Base-by-base conservation (phyloP, 148 eudicot species). In the Linanthus parryae region DNA sequence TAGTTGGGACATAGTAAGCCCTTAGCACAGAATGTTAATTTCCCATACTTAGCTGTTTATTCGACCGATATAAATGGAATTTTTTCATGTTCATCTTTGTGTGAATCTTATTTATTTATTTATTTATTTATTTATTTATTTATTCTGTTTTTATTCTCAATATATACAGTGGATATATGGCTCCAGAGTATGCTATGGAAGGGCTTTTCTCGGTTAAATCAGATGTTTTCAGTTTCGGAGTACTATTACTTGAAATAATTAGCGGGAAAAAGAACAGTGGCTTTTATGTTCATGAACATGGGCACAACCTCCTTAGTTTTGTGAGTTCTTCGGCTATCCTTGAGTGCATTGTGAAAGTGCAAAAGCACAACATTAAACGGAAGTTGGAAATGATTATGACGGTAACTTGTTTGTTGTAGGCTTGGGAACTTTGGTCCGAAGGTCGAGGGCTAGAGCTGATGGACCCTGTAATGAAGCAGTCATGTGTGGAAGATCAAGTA, bases 1-100 rank as follows among this genome's bases (percentile, higher is more conserved):
- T 67, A 4, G 72, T 60, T 0, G 72, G 72, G 34, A 67, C 72
- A 14, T 57, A 57, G 64, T 62, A 57, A 35, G 58, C 48, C 8
- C 3, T 36, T n/a, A n/a, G n/a, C n/a, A n/a, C n/a, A n/a, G n/a
- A n/a, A n/a, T n/a, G n/a, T n/a, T n/a, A n/a, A n/a, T n/a, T n/a
- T n/a, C n/a, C n/a, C n/a, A n/a, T n/a, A n/a, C n/a, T n/a, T n/a
- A n/a, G n/a, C n/a, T n/a, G n/a, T n/a, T n/a, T n/a, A n/a, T n/a
- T n/a, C n/a, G n/a, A n/a, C n/a, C n/a, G n/a, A n/a, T n/a, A n/a
- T n/a, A n/a, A n/a, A n/a, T n/a, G n/a, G n/a, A n/a, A n/a, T n/a
- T n/a, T n/a, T n/a, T n/a, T n/a, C n/a, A n/a, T n/a, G n/a, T n/a
- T n/a, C n/a, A n/a, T n/a, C n/a, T n/a, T n/a, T n/a, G n/a, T n/a